Percentiles rank a stretch among this genome's conserved stretches.
These are phyloP conservation scores for Candida ficus DNA, from an alignment of 805 yeast genomes.

Conservation along the genomic window DNA sequence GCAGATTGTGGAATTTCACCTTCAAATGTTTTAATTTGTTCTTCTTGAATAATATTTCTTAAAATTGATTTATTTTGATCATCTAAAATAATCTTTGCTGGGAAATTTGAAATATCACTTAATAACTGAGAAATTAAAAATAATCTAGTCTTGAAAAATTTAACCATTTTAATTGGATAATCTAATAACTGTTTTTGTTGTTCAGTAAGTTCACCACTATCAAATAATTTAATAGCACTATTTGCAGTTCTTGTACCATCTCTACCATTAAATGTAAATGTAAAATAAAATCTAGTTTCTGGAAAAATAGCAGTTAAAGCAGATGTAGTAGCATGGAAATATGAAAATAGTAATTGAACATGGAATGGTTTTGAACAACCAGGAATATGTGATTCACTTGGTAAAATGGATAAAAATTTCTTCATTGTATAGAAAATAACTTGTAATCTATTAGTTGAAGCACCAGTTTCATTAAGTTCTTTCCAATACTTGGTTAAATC, in stretches of 20 bases:
- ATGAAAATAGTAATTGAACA: slow-evolving; percentile 24
- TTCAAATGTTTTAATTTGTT: slow-evolving; percentile 25
- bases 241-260: slow-evolving; percentile 26
- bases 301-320: slow-evolving; percentile 32
- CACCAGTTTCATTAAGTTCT: slow-evolving; percentile 3
- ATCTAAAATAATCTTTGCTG: slow-evolving; percentile 25
- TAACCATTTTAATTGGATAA: slow-evolving; percentile 26
- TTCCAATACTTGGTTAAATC: slow-evolving; percentile 15
- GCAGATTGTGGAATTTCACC: slow-evolving; percentile 15
- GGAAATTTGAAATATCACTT: slow-evolving; percentile 21
- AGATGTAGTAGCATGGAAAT: slow-evolving; percentile 30
- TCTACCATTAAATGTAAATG: slow-evolving; percentile 32
- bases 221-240: slow-evolving; percentile 9
- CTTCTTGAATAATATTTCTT: slow-evolving; percentile 23
- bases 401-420: slow-evolving; percentile 19
- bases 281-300: slow-evolving; percentile 31
- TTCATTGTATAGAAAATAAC: slow-evolving; percentile 23
- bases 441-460: slow-evolving; percentile 19
- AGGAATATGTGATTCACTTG: slow-evolving; percentile 14
- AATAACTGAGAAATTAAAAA: slow-evolving; percentile 17
- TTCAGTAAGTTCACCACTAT: slow-evolving; percentile 5
- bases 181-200: slow-evolving; percentile 15
- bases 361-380: slow-evolving; percentile 9
- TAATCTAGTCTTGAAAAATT: slow-evolving; percentile 26
- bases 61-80: slow-evolving; percentile 22